These are phyloP conservation scores for Populus davidiana DNA, from an alignment of 345 rosid genomes.

Conservation along the genomic window DNA sequence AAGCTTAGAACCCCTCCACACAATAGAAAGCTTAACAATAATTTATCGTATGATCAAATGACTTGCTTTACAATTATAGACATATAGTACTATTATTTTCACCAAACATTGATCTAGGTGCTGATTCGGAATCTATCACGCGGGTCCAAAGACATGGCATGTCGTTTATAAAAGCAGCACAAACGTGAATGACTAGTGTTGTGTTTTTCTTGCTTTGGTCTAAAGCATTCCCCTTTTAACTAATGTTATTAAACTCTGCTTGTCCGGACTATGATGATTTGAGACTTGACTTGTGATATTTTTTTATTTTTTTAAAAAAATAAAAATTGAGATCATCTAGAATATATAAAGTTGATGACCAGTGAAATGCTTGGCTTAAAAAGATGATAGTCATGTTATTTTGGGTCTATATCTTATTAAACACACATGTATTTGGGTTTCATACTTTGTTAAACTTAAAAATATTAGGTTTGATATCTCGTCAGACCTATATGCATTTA, in stretches of 20 bases:
- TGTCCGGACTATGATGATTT: too few species aligned
- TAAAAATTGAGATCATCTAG: too few species aligned
- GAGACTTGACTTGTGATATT: too few species aligned
- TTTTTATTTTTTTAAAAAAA: too few species aligned
- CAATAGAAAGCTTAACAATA: neutral
- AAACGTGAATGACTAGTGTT: neutral
- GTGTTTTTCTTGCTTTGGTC: neutral
- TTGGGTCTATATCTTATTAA: rapidly evolving
- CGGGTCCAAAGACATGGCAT: neutral
- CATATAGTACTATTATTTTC: neutral
- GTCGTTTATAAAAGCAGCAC: neutral
- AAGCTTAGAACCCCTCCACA: neutral
- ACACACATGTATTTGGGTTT: rapidly evolving
- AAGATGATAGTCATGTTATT: too few species aligned
- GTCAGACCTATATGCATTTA: rapidly evolving
- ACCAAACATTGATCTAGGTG: neutral
- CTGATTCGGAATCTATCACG: neutral
- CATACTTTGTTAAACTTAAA: rapidly evolving
- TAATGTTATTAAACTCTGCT: neutral
- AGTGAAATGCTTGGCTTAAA: too few species aligned
- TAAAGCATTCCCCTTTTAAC: neutral
- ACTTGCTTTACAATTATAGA: neutral
- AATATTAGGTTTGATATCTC: rapidly evolving
- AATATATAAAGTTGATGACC: too few species aligned
- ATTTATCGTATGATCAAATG: neutral